Percentiles rank a stretch among this genome's conserved stretches.
These are phyloP conservation scores for Spinellus fusiger DNA, from an alignment of 192 early-diverging fungal species.

Conservation along the genomic window DNA sequence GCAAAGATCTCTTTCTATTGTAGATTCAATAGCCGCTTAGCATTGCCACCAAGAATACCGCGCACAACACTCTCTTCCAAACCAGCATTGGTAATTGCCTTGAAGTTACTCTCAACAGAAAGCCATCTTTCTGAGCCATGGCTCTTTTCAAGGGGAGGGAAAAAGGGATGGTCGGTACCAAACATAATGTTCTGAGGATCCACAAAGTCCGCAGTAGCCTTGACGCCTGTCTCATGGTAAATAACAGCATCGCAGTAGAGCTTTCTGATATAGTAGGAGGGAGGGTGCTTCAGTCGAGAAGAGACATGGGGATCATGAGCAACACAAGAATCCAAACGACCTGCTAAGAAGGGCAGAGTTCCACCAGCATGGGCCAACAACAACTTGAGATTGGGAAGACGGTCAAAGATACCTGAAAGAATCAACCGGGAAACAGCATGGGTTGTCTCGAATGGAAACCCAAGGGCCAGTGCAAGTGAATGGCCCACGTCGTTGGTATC, in stretches of 20 bases:
- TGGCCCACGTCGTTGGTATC: slow-evolving; percentile 23
- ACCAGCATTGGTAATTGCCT: neutral
- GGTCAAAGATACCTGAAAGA: slow-evolving; percentile 33
- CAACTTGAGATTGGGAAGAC: slow-evolving; percentile 28
- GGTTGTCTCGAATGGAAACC: slow-evolving; percentile 14
- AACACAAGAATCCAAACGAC: slow-evolving; percentile 31
- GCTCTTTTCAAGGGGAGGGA: neutral
- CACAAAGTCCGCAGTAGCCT: neutral
- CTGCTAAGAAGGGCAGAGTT: slow-evolving; percentile 34
- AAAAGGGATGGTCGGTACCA: neutral
- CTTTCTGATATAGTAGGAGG: neutral
- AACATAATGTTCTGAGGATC: neutral
- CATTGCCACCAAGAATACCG: neutral
- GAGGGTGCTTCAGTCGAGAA: neutral
- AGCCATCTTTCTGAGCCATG: neutral
- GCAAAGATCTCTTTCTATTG: no score
- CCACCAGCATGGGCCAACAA: slow-evolving; percentile 37
- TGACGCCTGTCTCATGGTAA: neutral
- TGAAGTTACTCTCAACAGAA: neutral
- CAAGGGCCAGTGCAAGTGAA: slow-evolving; percentile 28
- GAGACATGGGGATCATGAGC: neutral
- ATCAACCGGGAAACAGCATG: slow-evolving; percentile 29
- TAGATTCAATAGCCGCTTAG: neutral
- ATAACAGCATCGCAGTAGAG: neutral
- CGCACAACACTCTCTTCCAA: neutral